Conservation (phyloP, 1,284 basidiomycete genomes). For the Microbotryomycetes sp. region DNA sequence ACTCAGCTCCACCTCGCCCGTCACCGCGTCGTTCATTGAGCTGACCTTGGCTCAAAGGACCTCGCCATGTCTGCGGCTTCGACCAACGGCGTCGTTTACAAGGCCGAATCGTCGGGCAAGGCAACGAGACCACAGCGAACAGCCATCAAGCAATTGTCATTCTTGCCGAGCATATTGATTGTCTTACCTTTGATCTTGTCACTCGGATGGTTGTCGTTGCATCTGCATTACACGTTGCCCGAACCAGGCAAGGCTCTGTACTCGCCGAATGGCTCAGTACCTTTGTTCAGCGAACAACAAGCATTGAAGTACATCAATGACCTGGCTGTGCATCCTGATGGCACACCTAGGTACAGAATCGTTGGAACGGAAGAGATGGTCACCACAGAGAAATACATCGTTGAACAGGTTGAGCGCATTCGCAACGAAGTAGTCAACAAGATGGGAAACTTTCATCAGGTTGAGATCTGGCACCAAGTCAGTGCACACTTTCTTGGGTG, state of each 20-base stretch:
- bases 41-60: too few species aligned
- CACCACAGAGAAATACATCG: slow-evolving; percentile 75
- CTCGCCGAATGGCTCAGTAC: background rate
- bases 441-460: slow-evolving; percentile 57
- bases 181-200: slow-evolving; percentile 13
- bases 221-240: slow-evolving; percentile 28
- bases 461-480: slow-evolving; percentile 81
- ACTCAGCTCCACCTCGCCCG: too few species aligned
- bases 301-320: slow-evolving; percentile 26
- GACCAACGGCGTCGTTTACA: background rate
- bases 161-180: slow-evolving; percentile 5
- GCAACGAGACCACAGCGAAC: background rate
- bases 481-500: slow-evolving; percentile 62
- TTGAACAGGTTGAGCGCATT: slow-evolving; percentile 58
- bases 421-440: slow-evolving; percentile 49
- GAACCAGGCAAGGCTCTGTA: background rate
- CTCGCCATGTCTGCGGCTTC: background rate
- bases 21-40: too few species aligned
- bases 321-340: slow-evolving; percentile 25
- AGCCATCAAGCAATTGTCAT: background rate
- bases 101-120: background rate
- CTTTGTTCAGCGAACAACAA: slow-evolving; percentile 20
- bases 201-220: slow-evolving; percentile 8
- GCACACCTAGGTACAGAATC: slow-evolving; percentile 61
- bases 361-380: slow-evolving; percentile 87